These are phyloP conservation scores for Pythium phragmiticola DNA, from an alignment of 352 stramenopile species.

Conservation along the genomic window DNA sequence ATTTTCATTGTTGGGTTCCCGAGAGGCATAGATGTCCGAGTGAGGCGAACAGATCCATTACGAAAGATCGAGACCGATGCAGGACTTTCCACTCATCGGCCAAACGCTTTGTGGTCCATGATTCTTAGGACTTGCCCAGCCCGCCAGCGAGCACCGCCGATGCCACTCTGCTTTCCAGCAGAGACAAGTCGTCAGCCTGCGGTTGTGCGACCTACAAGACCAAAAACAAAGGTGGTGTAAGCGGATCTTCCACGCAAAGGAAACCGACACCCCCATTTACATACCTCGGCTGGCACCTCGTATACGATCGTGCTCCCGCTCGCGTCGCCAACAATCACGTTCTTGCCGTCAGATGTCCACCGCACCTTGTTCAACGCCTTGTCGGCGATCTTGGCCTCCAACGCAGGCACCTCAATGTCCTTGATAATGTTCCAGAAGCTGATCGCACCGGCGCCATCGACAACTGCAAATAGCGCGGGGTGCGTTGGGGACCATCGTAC, in stretches of 20 bases:
- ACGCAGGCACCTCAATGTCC: constrained; percentile 72
- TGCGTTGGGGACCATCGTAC: constrained; percentile 82
- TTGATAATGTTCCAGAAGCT: constrained; percentile 87
- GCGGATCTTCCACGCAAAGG: background rate
- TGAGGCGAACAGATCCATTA: background rate
- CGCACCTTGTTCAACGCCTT: constrained; percentile 85
- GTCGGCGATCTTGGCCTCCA: constrained; percentile 64
- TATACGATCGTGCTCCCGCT: constrained; percentile 73
- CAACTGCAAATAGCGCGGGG: constrained; percentile 79
- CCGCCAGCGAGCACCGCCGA: constrained; percentile 43
- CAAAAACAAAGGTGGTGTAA: background rate
- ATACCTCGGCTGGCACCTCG: constrained; percentile 77
- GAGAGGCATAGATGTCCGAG: background rate
- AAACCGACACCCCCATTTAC: background rate
- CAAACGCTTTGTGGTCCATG: background rate
- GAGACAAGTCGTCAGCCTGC: constrained; percentile 54
- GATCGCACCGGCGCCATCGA: constrained; percentile 65
- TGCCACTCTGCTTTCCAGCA: constrained; percentile 68
- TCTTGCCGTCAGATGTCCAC: constrained; percentile 79
- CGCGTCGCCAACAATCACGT: constrained; percentile 75
- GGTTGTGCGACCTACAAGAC: constrained; percentile 56
- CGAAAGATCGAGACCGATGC: background rate
- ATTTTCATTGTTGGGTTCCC: constrained; percentile 1
- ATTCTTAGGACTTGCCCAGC: constrained; percentile 40
- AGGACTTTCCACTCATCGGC: background rate